These are phyloP conservation scores for Fragaria ananassa DNA, from an alignment of 306 rosid genomes.

Conservation along the genomic window DNA sequence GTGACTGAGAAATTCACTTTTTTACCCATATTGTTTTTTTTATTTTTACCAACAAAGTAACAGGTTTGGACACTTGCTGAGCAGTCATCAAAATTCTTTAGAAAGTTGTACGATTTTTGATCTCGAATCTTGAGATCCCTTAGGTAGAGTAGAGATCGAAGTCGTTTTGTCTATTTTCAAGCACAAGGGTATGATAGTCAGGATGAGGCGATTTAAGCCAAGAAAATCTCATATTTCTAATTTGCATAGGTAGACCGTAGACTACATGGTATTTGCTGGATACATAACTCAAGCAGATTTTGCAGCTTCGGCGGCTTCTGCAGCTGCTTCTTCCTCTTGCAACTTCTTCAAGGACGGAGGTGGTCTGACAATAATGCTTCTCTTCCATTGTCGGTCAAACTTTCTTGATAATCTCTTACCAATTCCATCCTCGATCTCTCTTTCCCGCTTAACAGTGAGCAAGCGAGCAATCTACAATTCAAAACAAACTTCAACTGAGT, in stretches of 20 bases:
- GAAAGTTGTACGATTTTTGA: no score
- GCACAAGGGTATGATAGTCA: no score
- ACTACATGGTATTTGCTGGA: not conserved
- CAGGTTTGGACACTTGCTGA: no score
- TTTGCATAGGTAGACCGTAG: not conserved
- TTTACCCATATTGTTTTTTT: no score
- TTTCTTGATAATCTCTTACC: slow-evolving; percentile 84
- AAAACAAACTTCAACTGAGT: slow-evolving; percentile 5
- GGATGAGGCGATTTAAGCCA: not conserved
- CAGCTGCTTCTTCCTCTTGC: slow-evolving; percentile 76
- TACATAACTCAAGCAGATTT: slow-evolving; percentile 45
- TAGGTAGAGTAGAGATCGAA: no score
- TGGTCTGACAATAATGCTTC: slow-evolving; percentile 72
- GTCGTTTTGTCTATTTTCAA: no score
- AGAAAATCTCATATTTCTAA: not conserved
- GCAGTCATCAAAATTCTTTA: no score
- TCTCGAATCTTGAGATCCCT: no score
- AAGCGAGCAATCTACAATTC: slow-evolving; percentile 69
- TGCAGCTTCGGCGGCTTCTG: slow-evolving; percentile 49
- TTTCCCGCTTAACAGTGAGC: slow-evolving; percentile 90
- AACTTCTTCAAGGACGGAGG: slow-evolving; percentile 68
- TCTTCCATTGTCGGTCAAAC: slow-evolving; percentile 83
- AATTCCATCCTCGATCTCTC: slow-evolving; percentile 87
- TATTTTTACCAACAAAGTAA: no score
- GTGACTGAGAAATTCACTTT: no score